Percentiles rank a stretch among this genome's conserved stretches.
Conservation (phyloP, 208 protist genomes). For the Naegleria lovaniensis region DNA sequence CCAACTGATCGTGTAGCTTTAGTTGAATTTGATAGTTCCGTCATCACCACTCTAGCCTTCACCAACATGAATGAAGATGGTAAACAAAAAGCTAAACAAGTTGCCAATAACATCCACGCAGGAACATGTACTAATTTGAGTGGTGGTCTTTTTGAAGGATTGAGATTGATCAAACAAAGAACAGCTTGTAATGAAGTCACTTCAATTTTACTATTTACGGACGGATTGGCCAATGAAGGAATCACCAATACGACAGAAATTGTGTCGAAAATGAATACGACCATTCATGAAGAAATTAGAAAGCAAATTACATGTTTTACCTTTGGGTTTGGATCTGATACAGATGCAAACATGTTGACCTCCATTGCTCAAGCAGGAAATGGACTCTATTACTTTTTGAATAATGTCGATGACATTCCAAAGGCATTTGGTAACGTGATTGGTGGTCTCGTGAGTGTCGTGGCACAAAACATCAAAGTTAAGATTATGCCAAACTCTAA, state of each 20-base stretch:
- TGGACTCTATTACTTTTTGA: slow-evolving; percentile 52
- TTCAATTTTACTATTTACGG: slow-evolving; percentile 46
- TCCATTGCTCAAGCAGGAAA: slow-evolving; percentile 31
- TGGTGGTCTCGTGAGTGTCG: slow-evolving; percentile 46
- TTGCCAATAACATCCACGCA: slow-evolving; percentile 22
- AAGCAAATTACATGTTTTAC: slow-evolving; percentile 31
- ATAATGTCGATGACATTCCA: slow-evolving; percentile 36
- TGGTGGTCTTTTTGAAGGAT: slow-evolving; percentile 41
- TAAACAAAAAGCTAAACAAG: slow-evolving; percentile 13
- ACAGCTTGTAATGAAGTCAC: neutral
- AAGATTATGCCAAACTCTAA: neutral
- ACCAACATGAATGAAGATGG: slow-evolving; percentile 24
- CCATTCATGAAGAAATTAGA: slow-evolving; percentile 9
- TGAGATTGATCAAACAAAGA: slow-evolving; percentile 21
- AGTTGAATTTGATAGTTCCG: slow-evolving; percentile 36
- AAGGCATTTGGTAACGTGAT: slow-evolving; percentile 46
- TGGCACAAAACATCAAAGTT: slow-evolving; percentile 41
- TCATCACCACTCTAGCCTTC: slow-evolving; percentile 27
- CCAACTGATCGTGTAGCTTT: slow-evolving; percentile 34
- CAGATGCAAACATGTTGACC: slow-evolving; percentile 40
- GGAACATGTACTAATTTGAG: slow-evolving; percentile 43
- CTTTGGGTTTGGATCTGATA: slow-evolving; percentile 50
- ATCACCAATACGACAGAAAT: slow-evolving; percentile 28
- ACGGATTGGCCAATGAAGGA: slow-evolving; percentile 46
- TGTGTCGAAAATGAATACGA: neutral